Evolutionary conservation across 2,329 filamentous ascomycete genomes (phyloP).

Genomic region (Cladophialophora immunda): DNA sequence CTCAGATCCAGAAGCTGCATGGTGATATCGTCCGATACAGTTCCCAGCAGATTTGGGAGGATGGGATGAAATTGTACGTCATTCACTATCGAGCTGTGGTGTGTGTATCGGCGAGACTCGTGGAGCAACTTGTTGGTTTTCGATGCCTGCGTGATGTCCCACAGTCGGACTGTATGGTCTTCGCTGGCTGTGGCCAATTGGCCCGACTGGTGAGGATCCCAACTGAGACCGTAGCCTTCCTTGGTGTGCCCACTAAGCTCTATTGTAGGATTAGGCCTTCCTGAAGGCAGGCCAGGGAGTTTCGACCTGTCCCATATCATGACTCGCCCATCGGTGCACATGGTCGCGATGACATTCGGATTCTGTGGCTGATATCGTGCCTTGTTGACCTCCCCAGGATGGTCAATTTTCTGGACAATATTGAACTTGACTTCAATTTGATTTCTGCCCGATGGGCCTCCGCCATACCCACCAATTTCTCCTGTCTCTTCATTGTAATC

Average conservation of each 20-base stretch:
- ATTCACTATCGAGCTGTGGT: constrained; percentile 92
- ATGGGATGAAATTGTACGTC: constrained; percentile 95
- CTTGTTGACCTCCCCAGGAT: constrained; percentile 97
- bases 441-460: constrained; percentile 70
- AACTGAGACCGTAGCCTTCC: constrained; percentile 92
- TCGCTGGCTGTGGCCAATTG: constrained; percentile 89
- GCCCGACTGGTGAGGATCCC: constrained; percentile 85
- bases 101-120: constrained; percentile 78
- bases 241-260: constrained; percentile 83
- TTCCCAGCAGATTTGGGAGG: constrained; percentile 84
- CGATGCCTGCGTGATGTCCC: constrained; percentile 84
- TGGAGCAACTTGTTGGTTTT: constrained; percentile 74
- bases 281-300: constrained; percentile 79
- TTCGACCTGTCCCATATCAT: constrained; percentile 97
- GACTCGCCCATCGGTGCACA: constrained; percentile 85
- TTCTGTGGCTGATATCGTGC: constrained; percentile 98
- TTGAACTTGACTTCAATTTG: constrained; percentile 81
- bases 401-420: constrained; percentile 94
- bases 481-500: constrained; percentile 92
- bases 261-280: constrained; percentile 80
- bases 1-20: constrained; percentile 92
- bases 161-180: constrained; percentile 89
- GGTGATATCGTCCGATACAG: constrained; percentile 93
- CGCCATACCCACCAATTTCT: constrained; percentile 93
- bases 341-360: constrained; percentile 92